Evolutionary conservation across 306 rosid genomes (phyloP).

Genomic region (Carpinus viminea): DNA sequence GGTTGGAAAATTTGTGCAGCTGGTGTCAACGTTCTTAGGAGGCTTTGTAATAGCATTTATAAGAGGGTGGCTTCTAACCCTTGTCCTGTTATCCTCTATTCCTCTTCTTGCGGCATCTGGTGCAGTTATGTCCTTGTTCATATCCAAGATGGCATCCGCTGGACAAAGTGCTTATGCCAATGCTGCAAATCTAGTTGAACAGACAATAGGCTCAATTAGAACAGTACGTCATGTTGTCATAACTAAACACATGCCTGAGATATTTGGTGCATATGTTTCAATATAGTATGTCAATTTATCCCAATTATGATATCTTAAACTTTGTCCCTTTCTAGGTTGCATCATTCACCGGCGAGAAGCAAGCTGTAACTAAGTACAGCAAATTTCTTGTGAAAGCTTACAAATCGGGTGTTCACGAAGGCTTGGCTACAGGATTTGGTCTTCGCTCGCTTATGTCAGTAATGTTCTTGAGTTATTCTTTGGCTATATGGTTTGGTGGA

Average conservation of each 20-base stretch:
- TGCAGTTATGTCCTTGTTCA: slow-evolving; percentile 53
- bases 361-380: slow-evolving; percentile 54
- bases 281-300: neutral
- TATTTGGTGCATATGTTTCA: neutral
- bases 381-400: slow-evolving; percentile 60
- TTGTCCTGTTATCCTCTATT: slow-evolving; percentile 73
- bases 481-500: slow-evolving; percentile 74
- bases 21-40: slow-evolving; percentile 64
- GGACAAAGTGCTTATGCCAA: too few relatives aligned
- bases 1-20: slow-evolving; percentile 88
- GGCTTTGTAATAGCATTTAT: slow-evolving; percentile 69
- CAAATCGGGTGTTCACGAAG: slow-evolving; percentile 64
- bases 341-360: slow-evolving; percentile 73
- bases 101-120: slow-evolving; percentile 74
- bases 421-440: slow-evolving; percentile 66
- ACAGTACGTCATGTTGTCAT: too few relatives aligned
- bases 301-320: neutral
- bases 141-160: slow-evolving; percentile 22
- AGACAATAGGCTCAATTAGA: too few relatives aligned
- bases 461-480: slow-evolving; percentile 46
- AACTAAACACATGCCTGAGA: neutral
- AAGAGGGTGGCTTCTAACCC: slow-evolving; percentile 86
- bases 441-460: slow-evolving; percentile 48
- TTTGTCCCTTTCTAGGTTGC: slow-evolving; percentile 52
- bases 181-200: too few relatives aligned